phyloP scores from a whole-genome alignment of 1,284 basidiomycete genomes.

The Ceratobasidium sp. region DNA sequence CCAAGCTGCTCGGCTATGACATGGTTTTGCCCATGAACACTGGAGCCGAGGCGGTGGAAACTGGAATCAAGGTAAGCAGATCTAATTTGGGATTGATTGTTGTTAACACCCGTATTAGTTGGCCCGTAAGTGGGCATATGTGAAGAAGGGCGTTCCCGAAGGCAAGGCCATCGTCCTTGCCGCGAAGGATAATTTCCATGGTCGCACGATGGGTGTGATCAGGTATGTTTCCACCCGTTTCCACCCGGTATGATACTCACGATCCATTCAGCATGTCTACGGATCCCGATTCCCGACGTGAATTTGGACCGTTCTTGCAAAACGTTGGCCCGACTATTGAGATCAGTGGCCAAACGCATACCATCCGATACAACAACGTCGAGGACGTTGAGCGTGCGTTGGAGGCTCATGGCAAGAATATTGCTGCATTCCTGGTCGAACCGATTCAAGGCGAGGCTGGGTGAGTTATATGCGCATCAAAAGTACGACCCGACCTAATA shows the following conservation, averaged over 20 bases:
- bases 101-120: constrained; percentile 56
- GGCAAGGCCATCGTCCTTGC: constrained; percentile 88
- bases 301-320: constrained; percentile 90
- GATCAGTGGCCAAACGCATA: constrained; percentile 58
- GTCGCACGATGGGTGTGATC: constrained; percentile 88
- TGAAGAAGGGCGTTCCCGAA: constrained; percentile 80
- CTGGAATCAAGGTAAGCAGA: constrained; percentile 70
- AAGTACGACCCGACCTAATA: constrained; percentile 35
- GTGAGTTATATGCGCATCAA: constrained; percentile 56
- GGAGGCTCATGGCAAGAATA: constrained; percentile 78
- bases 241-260: constrained; percentile 57
- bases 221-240: constrained; percentile 56
- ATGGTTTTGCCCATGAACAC: constrained; percentile 99
- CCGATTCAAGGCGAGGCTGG: constrained; percentile 99
- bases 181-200: constrained; percentile 94
- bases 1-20: constrained; percentile 83
- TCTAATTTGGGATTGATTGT: not conserved
- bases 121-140: constrained; percentile 87
- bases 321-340: constrained; percentile 79
- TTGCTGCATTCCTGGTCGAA: constrained; percentile 94
- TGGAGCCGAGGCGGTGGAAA: constrained; percentile 97
- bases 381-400: constrained; percentile 84
- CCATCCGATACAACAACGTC: constrained; percentile 81
- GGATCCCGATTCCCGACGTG: constrained; percentile 84
- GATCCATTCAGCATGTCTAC: constrained; percentile 78